These are phyloP conservation scores for Dovyalis caffra DNA, from an alignment of 345 rosid genomes.

Conservation along the genomic window DNA sequence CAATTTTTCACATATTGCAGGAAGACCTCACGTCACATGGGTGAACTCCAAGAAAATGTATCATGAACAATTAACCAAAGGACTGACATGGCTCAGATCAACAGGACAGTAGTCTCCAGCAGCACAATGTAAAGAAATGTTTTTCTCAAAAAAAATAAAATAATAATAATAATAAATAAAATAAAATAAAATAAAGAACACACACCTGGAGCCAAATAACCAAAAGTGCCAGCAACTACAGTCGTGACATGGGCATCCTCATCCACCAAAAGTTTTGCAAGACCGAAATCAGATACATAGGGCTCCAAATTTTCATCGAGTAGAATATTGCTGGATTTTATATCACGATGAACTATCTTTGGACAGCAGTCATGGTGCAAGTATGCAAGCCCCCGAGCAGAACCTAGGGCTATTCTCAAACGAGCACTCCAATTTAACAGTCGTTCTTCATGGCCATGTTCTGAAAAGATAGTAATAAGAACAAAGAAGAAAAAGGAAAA, in stretches of 20 bases:
- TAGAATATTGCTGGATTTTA: slow-evolving; percentile 91
- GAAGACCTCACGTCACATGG: background rate
- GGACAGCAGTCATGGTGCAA: slow-evolving; percentile 92
- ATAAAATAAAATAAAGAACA: background rate
- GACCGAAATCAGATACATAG: slow-evolving; percentile 90
- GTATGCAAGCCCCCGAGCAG: slow-evolving; percentile 86
- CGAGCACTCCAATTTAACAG: slow-evolving; percentile 72
- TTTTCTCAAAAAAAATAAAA: too few species aligned
- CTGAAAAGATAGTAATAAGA: slow-evolving; percentile 19
- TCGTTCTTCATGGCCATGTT: slow-evolving; percentile 32
- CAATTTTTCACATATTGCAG: background rate
- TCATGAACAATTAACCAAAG: background rate
- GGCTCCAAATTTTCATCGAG: too few species aligned
- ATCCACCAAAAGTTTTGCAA: slow-evolving; percentile 89
- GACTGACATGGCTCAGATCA: too few species aligned
- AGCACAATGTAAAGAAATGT: too few species aligned
- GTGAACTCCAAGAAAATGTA: background rate
- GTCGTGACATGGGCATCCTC: slow-evolving; percentile 93
- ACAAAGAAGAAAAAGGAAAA: background rate
- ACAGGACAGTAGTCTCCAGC: too few species aligned
- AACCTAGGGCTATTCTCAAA: slow-evolving; percentile 69
- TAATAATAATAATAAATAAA: too few species aligned
- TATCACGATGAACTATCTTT: slow-evolving; percentile 83
- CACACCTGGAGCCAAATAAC: slow-evolving; percentile 96
- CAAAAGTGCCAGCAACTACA: slow-evolving; percentile 96